These are phyloP conservation scores for Ecytonucleospora hepatopenaei DNA, from an alignment of 371 early-diverging fungal genomes.

Conservation along the genomic window DNA sequence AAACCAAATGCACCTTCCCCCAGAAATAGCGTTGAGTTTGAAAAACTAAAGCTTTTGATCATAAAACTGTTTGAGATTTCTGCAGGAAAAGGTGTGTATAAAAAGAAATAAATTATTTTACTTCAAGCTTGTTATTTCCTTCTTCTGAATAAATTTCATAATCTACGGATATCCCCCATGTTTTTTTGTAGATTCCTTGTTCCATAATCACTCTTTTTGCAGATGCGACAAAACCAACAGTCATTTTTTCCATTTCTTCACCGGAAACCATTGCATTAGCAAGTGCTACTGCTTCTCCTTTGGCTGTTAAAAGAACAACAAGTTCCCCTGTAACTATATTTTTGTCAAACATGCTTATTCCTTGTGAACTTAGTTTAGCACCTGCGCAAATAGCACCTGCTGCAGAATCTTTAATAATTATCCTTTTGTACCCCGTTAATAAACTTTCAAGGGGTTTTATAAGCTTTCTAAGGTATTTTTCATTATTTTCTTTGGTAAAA, in stretches of 20 bases:
- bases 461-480: conserved; percentile 76
- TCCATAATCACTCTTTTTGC: conserved; percentile 99
- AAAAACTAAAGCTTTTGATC: too few relatives aligned
- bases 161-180: conserved; percentile 74
- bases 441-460: conserved; percentile 88
- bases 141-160: conserved; percentile 43
- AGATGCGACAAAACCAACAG: conserved; percentile 86
- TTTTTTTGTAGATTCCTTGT: conserved; percentile 86
- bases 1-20: too few relatives aligned
- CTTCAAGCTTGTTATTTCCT: neutral
- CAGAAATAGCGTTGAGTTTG: too few relatives aligned
- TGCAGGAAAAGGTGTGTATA: too few relatives aligned
- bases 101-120: too few relatives aligned
- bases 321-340: conserved; percentile 83
- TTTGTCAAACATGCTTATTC: conserved; percentile 84
- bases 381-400: conserved; percentile 97
- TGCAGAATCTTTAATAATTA: conserved; percentile 94
- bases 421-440: conserved; percentile 79
- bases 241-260: conserved; percentile 77
- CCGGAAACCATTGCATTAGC: conserved; percentile 87
- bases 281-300: conserved; percentile 97
- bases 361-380: conserved; percentile 90
- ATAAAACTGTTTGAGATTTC: too few relatives aligned
- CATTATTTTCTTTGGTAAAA: conserved; percentile 84
- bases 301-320: conserved; percentile 92